Conservation (phyloP, 2,329 filamentous ascomycete species). For the Penicillium rolfsii region DNA sequence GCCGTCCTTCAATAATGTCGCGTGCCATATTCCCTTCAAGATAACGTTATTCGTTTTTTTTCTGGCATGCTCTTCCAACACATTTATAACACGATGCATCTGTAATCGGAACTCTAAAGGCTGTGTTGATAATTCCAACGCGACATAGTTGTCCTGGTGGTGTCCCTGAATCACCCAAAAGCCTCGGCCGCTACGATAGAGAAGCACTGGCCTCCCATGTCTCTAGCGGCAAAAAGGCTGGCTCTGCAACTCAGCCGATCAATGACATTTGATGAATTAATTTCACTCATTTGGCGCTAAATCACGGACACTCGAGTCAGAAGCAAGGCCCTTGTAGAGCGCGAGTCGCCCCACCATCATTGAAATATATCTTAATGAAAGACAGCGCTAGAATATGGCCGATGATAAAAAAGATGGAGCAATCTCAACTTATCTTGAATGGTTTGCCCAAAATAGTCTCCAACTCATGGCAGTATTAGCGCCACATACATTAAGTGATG, state of each 20-base stretch:
- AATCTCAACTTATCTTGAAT: background rate
- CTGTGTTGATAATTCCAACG: background rate
- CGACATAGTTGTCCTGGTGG: background rate
- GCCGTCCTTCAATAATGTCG: background rate
- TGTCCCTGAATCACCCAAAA: background rate
- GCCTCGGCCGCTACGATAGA: background rate
- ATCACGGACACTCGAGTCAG: background rate
- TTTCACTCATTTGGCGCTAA: background rate
- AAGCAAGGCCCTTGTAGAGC: background rate
- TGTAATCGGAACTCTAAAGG: background rate
- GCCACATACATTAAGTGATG: background rate
- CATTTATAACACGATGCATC: background rate
- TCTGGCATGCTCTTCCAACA: background rate
- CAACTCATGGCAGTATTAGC: background rate
- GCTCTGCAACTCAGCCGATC: background rate
- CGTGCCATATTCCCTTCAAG: background rate
- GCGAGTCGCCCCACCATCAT: too few relatives aligned
- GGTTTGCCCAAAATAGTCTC: background rate
- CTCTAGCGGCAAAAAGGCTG: background rate
- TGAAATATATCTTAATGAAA: background rate
- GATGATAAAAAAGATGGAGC: background rate
- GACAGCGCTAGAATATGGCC: background rate
- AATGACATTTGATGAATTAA: background rate
- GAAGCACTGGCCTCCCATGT: background rate
- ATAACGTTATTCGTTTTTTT: background rate